Base-by-base conservation (phyloP, 495 filamentous ascomycete species). In the Melanomma pulvis-pyrius region DNA sequence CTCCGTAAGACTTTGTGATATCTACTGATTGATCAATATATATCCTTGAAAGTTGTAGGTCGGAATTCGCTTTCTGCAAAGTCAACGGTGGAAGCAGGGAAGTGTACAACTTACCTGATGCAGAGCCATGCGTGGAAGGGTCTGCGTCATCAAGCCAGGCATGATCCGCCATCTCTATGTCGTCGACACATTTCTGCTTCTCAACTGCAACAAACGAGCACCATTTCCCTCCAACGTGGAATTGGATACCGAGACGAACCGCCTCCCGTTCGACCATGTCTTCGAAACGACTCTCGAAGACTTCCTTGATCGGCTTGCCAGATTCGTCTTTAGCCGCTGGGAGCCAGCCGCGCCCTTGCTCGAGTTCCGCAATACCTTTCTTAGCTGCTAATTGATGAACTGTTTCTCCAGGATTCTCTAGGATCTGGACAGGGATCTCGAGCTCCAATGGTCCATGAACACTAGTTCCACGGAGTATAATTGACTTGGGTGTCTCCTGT, bases 141-240 rank as follows among this genome's bases (percentile, higher is more conserved):
- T 44, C 39, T n/a, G 17, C 22, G 11, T 11, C 48, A 25, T 51
- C 71, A 9, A 71, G 63, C 64, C 67, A 66, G 29, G 64, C 71
- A 54, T 59, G 66, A 17, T 36, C 63, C 0, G 54, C 61, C 25
- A 59, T 63, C 13, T 69, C 59, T 32, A 60, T 34, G 30, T 64
- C 48, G 6, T 28, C 22, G 25, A 15, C 22, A 25, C 48, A 1
- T 17, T 59, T 39, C n/a, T 73, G 66, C 17, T 74, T 71, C 67
- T 87, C 79, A 13, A 90, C 79, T 5, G 89, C 88, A 3, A 91
- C 86, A 59, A 92, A 92, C 0, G 84, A 87, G 66, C 85, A 88
- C 81, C 84, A 88, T 69, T 86, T 89, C 0, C 87, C 83, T 3
- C 82, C 84, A 17, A 91, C 81, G 52, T 88, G 86, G 66, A 83